A percentile compares a stretch with the other conserved stretches of the same genome.
phyloP scores from a whole-genome alignment of 2,329 filamentous ascomycete species.

The Boeremia exigua region DNA sequence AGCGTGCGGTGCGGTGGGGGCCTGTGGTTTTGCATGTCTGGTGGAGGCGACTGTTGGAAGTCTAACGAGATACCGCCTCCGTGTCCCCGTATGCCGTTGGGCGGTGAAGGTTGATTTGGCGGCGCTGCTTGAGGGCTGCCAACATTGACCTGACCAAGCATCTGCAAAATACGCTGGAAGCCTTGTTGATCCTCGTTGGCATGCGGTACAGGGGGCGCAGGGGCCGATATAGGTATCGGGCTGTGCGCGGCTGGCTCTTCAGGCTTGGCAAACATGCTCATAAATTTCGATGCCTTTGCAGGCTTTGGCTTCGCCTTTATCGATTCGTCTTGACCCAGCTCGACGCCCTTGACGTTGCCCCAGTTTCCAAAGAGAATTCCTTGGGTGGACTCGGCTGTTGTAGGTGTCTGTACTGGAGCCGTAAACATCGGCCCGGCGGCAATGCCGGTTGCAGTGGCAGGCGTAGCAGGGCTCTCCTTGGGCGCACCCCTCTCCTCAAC shows the following conservation, averaged over 20 bases:
- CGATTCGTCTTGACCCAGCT: constrained; percentile 36
- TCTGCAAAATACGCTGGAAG: constrained; percentile 81
- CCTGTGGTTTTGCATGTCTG: constrained; percentile 33
- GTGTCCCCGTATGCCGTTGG: constrained; percentile 36
- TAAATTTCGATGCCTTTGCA: constrained; percentile 82
- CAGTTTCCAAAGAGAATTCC: constrained; percentile 79
- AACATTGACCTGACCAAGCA: constrained; percentile 66
- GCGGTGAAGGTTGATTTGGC: constrained; percentile 29
- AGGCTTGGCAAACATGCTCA: constrained; percentile 67
- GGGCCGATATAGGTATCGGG: constrained; percentile 21
- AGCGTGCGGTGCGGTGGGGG: constrained; percentile 34
- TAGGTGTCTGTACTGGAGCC: constrained; percentile 56
- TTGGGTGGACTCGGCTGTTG: constrained; percentile 68
- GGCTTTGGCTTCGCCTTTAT: constrained; percentile 56
- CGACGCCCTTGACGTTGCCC: constrained; percentile 57
- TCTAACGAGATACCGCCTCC: constrained; percentile 41
- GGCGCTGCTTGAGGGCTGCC: constrained; percentile 22
- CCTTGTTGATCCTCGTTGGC: constrained; percentile 78
- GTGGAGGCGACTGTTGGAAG: constrained; percentile 41
- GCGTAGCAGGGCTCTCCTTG: constrained; percentile 29
- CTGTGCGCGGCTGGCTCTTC: constrained; percentile 38
- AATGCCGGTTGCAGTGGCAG: constrained; percentile 26
- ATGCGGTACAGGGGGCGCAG: constrained; percentile 41
- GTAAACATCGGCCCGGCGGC: constrained; percentile 50
- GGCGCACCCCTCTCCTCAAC: constrained; percentile 56